phyloP scores from a whole-genome alignment of 805 yeast species.

The Clavispora fructus region DNA sequence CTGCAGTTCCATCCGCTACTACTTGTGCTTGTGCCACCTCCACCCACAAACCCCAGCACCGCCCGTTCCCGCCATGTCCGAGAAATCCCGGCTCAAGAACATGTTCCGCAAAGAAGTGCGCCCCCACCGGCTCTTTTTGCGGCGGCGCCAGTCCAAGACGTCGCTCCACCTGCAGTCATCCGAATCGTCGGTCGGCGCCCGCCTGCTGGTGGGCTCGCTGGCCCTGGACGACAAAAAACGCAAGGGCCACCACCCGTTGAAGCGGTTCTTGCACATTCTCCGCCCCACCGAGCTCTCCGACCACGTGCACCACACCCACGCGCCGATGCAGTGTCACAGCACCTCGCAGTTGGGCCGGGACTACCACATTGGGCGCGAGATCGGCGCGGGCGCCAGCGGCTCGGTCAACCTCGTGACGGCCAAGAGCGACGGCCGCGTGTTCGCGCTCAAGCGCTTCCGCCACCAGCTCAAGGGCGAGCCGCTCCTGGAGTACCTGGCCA shows the following conservation, averaged over 20 bases:
- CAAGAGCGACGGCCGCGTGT: slow-evolving; percentile 51
- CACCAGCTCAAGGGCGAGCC: slow-evolving; percentile 57
- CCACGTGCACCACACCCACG: slow-evolving; percentile 2
- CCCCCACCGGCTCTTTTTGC: slow-evolving; percentile 22
- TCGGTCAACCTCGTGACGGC: slow-evolving; percentile 77
- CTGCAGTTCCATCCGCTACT: too few species aligned
- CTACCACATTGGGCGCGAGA: slow-evolving; percentile 65
- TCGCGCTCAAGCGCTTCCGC: slow-evolving; percentile 85
- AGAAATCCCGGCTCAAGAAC: not conserved
- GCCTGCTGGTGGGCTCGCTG: not conserved
- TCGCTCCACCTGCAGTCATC: slow-evolving; percentile 18
- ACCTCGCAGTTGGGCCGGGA: slow-evolving; percentile 36
- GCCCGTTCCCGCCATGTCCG: not conserved
- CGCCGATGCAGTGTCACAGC: slow-evolving; percentile 6
- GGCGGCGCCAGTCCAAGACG: slow-evolving; percentile 17
- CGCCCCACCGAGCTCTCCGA: slow-evolving; percentile 18
- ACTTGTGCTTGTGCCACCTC: not conserved
- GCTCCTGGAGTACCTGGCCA: slow-evolving; percentile 64
- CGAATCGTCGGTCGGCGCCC: not conserved
- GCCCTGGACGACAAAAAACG: not conserved
- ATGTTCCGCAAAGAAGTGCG: slow-evolving; percentile 1
- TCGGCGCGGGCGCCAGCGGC: slow-evolving; percentile 95
- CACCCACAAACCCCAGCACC: not conserved
- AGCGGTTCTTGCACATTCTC: slow-evolving; percentile 49
- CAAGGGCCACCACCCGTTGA: slow-evolving; percentile 29